These are phyloP conservation scores for Wickerhamomyces sp. DNA, from an alignment of 1,139 yeast genomes.

Conservation along the genomic window DNA sequence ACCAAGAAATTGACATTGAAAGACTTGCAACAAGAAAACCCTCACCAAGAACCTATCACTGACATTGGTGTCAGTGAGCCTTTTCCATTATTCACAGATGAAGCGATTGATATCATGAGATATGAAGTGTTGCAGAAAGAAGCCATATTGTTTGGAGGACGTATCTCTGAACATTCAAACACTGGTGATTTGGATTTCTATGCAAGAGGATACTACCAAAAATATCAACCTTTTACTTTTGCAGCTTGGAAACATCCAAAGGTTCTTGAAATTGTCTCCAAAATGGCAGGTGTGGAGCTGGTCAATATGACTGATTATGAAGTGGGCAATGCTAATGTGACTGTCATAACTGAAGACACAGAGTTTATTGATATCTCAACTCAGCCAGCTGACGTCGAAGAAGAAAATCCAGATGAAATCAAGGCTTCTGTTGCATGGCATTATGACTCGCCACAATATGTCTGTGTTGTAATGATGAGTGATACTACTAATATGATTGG, in stretches of 20 bases:
- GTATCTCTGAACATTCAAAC: constrained; percentile 33
- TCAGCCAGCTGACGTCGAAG: constrained; percentile 5
- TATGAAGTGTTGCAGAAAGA: constrained; percentile 44
- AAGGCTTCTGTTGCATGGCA: constrained; percentile 60
- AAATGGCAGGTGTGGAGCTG: constrained; percentile 53
- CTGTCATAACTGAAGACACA: constrained; percentile 26
- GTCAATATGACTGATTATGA: constrained; percentile 51
- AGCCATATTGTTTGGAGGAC: constrained; percentile 39
- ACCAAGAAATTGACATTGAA: constrained; percentile 45
- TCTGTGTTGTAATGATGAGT: constrained; percentile 58
- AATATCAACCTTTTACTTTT: constrained; percentile 40
- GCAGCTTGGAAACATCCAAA: constrained; percentile 56
- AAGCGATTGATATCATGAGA: constrained; percentile 52
- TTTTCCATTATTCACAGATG: constrained; percentile 53
- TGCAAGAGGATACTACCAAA: constrained; percentile 45
- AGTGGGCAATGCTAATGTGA: constrained; percentile 46
- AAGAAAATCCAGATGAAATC: constrained; percentile 30
- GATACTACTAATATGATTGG: constrained; percentile 55
- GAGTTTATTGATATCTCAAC: constrained; percentile 16
- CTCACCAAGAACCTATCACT: constrained; percentile 31
- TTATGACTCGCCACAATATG: constrained; percentile 55
- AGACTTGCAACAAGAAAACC: constrained; percentile 33
- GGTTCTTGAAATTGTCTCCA: constrained; percentile 43
- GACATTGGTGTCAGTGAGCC: constrained; percentile 54
- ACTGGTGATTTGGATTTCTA: constrained; percentile 34